Evolutionary conservation across 1,284 basidiomycete genomes (phyloP).

Genomic region (Tilletia setariae): DNA sequence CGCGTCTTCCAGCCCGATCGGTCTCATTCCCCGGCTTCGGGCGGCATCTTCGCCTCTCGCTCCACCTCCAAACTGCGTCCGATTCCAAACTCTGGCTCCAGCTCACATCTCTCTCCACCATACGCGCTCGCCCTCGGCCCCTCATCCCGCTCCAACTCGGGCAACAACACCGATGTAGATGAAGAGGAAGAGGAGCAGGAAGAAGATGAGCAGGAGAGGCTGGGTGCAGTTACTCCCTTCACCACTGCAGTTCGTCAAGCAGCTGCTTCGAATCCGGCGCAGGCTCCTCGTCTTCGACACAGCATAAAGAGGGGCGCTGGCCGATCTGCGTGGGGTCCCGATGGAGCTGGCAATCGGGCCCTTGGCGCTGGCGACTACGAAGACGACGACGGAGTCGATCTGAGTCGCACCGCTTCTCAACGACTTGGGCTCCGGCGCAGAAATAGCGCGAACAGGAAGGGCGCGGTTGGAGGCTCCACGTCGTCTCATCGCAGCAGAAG

Average conservation of each 20-base stretch:
- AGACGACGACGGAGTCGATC: conserved; percentile 27
- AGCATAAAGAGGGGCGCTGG: conserved; percentile 24
- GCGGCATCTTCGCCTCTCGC: conserved; percentile 7
- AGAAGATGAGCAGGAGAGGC: not conserved
- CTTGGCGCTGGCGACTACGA: conserved; percentile 26
- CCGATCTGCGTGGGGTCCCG: conserved; percentile 23
- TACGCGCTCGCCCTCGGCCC: too few relatives aligned
- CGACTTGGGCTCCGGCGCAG: not conserved
- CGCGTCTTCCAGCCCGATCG: conserved; percentile 12
- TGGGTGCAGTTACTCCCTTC: conserved; percentile 7
- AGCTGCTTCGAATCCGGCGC: not conserved
- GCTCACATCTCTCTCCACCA: not conserved
- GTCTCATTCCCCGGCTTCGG: not conserved
- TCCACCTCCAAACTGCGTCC: not conserved
- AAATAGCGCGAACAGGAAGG: not conserved
- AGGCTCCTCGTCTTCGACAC: not conserved
- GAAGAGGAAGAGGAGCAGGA: not conserved
- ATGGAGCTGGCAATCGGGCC: conserved; percentile 20
- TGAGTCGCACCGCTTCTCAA: conserved; percentile 9
- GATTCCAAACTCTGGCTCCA: not conserved
- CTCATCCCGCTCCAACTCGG: not conserved
- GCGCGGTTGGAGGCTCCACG: not conserved
- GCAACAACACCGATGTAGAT: not conserved
- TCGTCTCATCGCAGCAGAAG: not conserved
- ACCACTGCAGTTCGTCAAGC: conserved; percentile 8